Conservation (phyloP, 352 stramenopile species). For the Pythium brachiatum region DNA sequence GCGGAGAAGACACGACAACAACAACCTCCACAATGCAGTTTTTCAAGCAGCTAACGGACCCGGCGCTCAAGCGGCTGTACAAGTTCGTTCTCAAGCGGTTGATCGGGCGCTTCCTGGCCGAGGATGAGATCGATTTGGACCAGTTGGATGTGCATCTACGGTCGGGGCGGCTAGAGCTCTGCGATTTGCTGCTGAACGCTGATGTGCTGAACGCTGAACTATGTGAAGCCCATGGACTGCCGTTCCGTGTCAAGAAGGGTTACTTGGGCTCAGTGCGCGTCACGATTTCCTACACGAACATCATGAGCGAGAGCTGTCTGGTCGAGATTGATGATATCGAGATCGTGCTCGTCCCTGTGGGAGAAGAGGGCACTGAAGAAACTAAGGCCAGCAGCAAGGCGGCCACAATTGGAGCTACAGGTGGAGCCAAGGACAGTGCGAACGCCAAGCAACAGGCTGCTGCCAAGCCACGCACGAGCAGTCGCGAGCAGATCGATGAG, state of each 20-base stretch:
- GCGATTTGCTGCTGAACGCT: constrained; percentile 76
- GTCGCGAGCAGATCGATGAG: constrained; percentile 56
- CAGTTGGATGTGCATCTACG: constrained; percentile 85
- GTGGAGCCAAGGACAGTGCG: not conserved
- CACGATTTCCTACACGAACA: constrained; percentile 83
- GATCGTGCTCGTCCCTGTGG: constrained; percentile 73
- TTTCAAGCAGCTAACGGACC: constrained; percentile 86
- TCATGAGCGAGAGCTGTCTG: constrained; percentile 87
- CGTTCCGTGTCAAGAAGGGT: constrained; percentile 84
- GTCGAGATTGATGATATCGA: constrained; percentile 88
- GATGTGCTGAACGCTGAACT: constrained; percentile 79
- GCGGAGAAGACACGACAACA: not conserved
- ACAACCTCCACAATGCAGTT: constrained; percentile 56
- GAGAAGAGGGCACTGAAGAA: constrained; percentile 10
- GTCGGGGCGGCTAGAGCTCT: constrained; percentile 72
- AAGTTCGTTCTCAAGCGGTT: constrained; percentile 91
- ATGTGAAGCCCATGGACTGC: constrained; percentile 60
- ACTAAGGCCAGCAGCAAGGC: not conserved
- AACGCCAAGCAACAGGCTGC: not conserved
- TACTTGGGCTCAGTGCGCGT: constrained; percentile 84
- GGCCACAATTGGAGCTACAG: not conserved
- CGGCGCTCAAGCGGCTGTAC: constrained; percentile 88
- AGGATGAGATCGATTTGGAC: constrained; percentile 82
- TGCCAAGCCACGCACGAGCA: constrained; percentile 5
- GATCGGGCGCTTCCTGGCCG: constrained; percentile 81